A percentile compares a stretch with the other conserved stretches of the same genome.
Conservation (phyloP, 306 rosid species). For the Cucumis cinereus region DNA sequence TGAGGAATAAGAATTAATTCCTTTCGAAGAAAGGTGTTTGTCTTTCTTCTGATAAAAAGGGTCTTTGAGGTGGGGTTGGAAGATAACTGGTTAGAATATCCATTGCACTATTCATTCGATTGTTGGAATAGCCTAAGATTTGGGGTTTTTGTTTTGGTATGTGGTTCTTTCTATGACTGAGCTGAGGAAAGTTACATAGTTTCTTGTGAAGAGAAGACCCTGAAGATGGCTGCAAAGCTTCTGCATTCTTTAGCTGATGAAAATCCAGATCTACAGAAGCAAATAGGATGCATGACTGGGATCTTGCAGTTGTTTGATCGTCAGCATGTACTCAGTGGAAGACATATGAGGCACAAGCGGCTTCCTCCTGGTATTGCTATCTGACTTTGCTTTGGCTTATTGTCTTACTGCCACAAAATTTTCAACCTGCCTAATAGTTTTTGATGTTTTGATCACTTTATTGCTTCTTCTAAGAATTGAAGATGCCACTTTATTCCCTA, state of each 20-base stretch:
- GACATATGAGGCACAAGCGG: slow-evolving; percentile 45
- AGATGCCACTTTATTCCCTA: background rate
- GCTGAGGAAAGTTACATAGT: slow-evolving; percentile 13
- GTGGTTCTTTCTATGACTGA: slow-evolving; percentile 21
- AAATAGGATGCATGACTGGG: slow-evolving; percentile 92
- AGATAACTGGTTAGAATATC: background rate
- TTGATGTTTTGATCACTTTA: background rate
- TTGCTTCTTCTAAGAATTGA: background rate
- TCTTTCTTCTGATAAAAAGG: background rate
- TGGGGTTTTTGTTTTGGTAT: background rate
- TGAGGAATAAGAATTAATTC: background rate
- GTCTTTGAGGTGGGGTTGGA: background rate
- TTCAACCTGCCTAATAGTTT: background rate
- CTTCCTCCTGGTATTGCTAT: slow-evolving; percentile 45
- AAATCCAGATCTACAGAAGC: slow-evolving; percentile 88
- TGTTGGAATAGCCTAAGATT: slow-evolving; percentile 11
- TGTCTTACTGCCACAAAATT: background rate
- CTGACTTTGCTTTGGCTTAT: background rate
- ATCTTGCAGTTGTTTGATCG: slow-evolving; percentile 88
- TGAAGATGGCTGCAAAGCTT: slow-evolving; percentile 83
- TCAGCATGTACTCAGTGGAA: slow-evolving; percentile 39
- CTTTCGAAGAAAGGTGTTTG: background rate
- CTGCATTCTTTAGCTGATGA: slow-evolving; percentile 89
- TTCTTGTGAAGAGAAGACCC: slow-evolving; percentile 8
- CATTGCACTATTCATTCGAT: slow-evolving; percentile 6